Conservation (phyloP, 306 rosid species). For the Canavalia ensiformis region DNA sequence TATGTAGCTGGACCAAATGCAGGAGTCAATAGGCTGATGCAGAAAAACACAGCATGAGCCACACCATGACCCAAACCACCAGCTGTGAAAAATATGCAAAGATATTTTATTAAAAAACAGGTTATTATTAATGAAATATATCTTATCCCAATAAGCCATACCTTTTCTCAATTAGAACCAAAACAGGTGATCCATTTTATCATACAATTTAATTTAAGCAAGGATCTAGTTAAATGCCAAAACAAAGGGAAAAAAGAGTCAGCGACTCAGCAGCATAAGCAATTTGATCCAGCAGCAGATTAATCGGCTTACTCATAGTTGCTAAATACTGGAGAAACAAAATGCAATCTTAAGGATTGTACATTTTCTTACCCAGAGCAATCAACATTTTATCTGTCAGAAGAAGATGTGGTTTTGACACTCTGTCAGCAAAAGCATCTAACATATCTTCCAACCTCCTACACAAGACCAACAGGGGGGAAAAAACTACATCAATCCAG, state of each 20-base stretch:
- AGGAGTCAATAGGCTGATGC: conserved; percentile 93
- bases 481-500: conserved; percentile 11
- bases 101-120: conserved; percentile 6
- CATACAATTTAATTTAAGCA: conserved; percentile 7
- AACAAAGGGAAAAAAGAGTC: background rate
- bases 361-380: conserved; percentile 75
- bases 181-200: conserved; percentile 35
- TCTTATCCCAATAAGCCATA: conserved; percentile 19
- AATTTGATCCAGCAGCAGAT: conserved; percentile 4
- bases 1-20: conserved; percentile 95
- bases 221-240: conserved; percentile 6
- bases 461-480: conserved; percentile 45
- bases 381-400: conserved; percentile 92
- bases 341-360: background rate
- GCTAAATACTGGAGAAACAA: background rate
- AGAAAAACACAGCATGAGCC: conserved; percentile 98
- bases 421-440: conserved; percentile 92
- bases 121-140: conserved; percentile 20
- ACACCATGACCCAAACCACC: conserved; percentile 97
- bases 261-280: conserved; percentile 20
- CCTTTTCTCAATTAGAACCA: conserved; percentile 32
- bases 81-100: conserved; percentile 65
- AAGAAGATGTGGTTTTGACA: conserved; percentile 86
- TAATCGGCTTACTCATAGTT: background rate
- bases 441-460: conserved; percentile 87